Conservation (phyloP, 257 asterid species). For the Osmanthus fragrans region DNA sequence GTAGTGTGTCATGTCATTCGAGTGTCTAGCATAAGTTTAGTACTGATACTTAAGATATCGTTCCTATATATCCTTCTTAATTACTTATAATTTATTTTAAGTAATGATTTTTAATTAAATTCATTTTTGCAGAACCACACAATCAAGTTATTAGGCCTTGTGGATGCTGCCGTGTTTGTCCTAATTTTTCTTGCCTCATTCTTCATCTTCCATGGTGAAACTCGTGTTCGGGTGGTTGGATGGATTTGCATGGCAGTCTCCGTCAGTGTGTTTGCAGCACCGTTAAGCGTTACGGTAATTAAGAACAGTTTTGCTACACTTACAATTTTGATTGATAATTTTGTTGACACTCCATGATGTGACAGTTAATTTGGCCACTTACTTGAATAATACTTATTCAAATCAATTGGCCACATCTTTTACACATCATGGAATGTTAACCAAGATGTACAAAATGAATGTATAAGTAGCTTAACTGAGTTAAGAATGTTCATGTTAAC, state of each 20-base stretch:
- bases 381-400: too few relatives aligned
- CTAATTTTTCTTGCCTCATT: slow-evolving; percentile 23
- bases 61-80: not conserved
- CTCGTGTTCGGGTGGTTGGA: slow-evolving; percentile 38
- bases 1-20: too few relatives aligned
- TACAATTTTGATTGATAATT: too few relatives aligned
- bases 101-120: not conserved
- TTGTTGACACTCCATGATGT: too few relatives aligned
- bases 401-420: too few relatives aligned
- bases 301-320: not conserved
- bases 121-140: slow-evolving; percentile 41
- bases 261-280: slow-evolving; percentile 42
- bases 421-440: too few relatives aligned
- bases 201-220: slow-evolving; percentile 17
- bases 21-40: too few relatives aligned
- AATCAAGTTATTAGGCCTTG: slow-evolving; percentile 10
- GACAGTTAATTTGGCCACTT: too few relatives aligned
- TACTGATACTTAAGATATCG: too few relatives aligned
- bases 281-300: slow-evolving; percentile 44
- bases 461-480: not conserved
- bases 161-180: slow-evolving; percentile 33
- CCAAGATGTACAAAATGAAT: too few relatives aligned
- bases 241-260: slow-evolving; percentile 48
- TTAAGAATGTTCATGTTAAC: not conserved
- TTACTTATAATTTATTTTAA: not conserved